Evolutionary conservation across 768 basidiomycete genomes (phyloP).

Genomic region (Rickenella mellea): DNA sequence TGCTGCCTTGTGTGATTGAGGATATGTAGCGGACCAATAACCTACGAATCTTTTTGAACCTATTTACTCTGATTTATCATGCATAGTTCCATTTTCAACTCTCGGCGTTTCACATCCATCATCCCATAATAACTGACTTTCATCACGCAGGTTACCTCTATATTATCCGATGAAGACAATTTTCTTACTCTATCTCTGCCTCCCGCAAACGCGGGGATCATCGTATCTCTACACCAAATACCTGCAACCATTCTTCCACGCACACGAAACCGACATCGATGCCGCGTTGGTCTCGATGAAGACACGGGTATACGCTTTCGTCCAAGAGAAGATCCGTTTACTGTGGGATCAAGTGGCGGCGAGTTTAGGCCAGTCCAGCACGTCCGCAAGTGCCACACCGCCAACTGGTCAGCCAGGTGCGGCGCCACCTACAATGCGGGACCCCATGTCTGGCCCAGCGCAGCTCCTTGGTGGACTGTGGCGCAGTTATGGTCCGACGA

Average conservation of each 20-base stretch:
- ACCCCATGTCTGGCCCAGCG: conserved; percentile 54
- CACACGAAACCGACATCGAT: conserved; percentile 83
- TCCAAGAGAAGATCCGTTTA: conserved; percentile 53
- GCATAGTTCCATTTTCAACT: no score
- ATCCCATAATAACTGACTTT: conserved; percentile 7
- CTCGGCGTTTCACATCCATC: conserved; percentile 2
- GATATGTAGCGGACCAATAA: no score
- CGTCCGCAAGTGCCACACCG: neutral
- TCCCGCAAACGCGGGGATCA: conserved; percentile 84
- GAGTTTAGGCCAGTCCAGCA: conserved; percentile 29
- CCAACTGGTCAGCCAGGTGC: conserved; percentile 2
- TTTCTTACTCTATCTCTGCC: conserved; percentile 82
- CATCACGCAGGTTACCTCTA: conserved; percentile 66
- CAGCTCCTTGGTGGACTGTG: conserved; percentile 61
- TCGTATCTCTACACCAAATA: conserved; percentile 75
- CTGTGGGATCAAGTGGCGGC: conserved; percentile 58
- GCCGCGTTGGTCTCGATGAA: conserved; percentile 60
- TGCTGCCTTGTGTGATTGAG: no score
- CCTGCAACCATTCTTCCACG: conserved; percentile 74
- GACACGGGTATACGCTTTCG: conserved; percentile 45
- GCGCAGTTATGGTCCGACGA: conserved; percentile 68
- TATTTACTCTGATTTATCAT: no score
- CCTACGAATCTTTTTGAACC: no score
- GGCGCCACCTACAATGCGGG: conserved; percentile 35
- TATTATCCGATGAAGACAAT: conserved; percentile 76